Evolutionary conservation across 2,329 filamentous ascomycete species (phyloP).

Genomic region (Clarireedia paspali): DNA sequence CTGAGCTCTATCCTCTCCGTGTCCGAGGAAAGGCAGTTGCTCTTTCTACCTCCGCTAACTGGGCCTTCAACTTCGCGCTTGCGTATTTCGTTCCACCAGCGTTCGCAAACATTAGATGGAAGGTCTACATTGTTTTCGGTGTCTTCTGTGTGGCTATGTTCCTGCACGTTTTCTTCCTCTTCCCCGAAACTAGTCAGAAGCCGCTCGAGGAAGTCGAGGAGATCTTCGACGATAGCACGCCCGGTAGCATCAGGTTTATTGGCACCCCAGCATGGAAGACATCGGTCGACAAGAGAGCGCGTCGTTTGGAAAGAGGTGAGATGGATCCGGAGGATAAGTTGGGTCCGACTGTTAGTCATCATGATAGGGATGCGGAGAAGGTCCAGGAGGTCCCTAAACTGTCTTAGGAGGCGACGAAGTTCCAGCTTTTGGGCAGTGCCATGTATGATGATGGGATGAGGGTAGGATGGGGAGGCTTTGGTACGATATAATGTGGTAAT

Average conservation of each 20-base stretch:
- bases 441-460: background rate
- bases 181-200: conserved; percentile 49
- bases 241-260: conserved; percentile 21
- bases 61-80: conserved; percentile 43
- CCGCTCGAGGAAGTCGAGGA: conserved; percentile 45
- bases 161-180: conserved; percentile 45
- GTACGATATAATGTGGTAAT: background rate
- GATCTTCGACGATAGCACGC: conserved; percentile 36
- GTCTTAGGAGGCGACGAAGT: background rate
- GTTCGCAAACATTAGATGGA: conserved; percentile 41
- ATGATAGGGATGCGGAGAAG: background rate
- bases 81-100: conserved; percentile 40
- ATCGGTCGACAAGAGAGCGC: conserved; percentile 18
- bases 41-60: conserved; percentile 43
- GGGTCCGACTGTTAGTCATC: conserved; percentile 5
- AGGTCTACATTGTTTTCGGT: conserved; percentile 44
- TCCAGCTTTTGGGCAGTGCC: background rate
- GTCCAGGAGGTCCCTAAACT: conserved; percentile 5
- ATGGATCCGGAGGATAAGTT: conserved; percentile 25
- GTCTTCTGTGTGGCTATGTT: conserved; percentile 45
- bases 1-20: conserved; percentile 41
- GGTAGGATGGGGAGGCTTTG: background rate
- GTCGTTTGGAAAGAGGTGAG: conserved; percentile 22
- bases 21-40: conserved; percentile 47
- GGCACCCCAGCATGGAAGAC: conserved; percentile 28